Evolutionary conservation across 2,329 filamentous ascomycete genomes (phyloP), one percentile per base, ranked within the genome.

Genomic region (Trichophyton benhamiae): DNA sequence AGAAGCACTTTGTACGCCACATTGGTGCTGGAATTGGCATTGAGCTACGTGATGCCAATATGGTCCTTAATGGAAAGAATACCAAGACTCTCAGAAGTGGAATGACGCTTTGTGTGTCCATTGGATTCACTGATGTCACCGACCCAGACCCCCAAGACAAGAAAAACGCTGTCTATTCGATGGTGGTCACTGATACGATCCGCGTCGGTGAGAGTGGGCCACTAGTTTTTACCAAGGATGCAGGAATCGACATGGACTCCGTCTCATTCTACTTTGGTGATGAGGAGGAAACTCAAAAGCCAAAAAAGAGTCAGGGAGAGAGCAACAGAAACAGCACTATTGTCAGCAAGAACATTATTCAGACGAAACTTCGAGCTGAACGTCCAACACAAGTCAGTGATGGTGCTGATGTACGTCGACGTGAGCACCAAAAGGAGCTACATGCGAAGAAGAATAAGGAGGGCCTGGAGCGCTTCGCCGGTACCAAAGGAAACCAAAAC

Each of bases 191-290:
- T 1, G 94, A 99, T 74, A 99, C 95, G 0, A 87, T 99, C 52
- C 89, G 94, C 68, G 90, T 96, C 58, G 89, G 87, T 9, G 79
- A 83, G 4, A 75, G 70, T 61, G 77, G 79, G 3, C 77, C 76
- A 38, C 90, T 95, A 36, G 85, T 96, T 30, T 97, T 99, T 76
- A 99, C 94, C 17, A 91, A 90, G 63, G 91, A 96, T 71, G 91
- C 92, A 0, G 86, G 91, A 1, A 88, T 89, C 30, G 92, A 96
- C 70, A 84, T 95, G 63, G 94, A 97, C 69, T 91, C 91, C 3
- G 92, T 92, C 44, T 96, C 92, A 0, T 99, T 99, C 79, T 97
- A 96, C 77, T 99, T 99, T 80, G 95, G 96, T 71, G 92, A 97
- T 67, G 91, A 96, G 64, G 90, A 95, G 65, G 77, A 79, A 71